These are phyloP conservation scores for Neofusicoccum ribis DNA, from an alignment of 2,329 filamentous ascomycete species.

Conservation along the genomic window DNA sequence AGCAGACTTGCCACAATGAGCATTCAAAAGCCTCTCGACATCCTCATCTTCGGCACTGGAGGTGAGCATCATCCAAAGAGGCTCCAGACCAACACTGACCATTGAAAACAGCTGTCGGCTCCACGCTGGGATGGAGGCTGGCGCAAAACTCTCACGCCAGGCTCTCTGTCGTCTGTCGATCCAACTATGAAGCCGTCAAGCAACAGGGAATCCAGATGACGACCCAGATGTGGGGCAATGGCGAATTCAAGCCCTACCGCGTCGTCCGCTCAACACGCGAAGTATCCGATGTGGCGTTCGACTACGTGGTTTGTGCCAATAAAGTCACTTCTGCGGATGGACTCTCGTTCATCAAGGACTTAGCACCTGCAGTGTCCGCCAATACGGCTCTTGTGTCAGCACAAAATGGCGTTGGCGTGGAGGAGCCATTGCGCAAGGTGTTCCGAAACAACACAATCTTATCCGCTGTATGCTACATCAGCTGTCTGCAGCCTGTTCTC, in stretches of 20 bases:
- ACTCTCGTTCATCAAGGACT: constrained; percentile 21
- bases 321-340: constrained; percentile 24
- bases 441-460: constrained; percentile 27
- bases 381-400: constrained; percentile 25
- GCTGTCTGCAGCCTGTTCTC: constrained; percentile 24
- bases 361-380: constrained; percentile 20
- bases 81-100: neutral
- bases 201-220: constrained; percentile 22
- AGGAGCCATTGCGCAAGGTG: constrained; percentile 22
- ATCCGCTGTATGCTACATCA: constrained; percentile 26
- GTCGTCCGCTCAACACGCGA: constrained; percentile 21
- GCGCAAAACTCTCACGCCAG: constrained; percentile 24
- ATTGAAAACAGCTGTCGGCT: constrained; percentile 23
- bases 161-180: constrained; percentile 27
- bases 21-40: constrained; percentile 6
- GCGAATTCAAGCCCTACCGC: constrained; percentile 24
- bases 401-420: constrained; percentile 28
- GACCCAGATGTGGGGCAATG: constrained; percentile 27
- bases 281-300: constrained; percentile 22
- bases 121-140: constrained; percentile 27
- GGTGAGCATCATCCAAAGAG: neutral
- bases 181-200: constrained; percentile 25
- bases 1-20: neutral
- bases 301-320: constrained; percentile 27
- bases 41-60: constrained; percentile 19